phyloP scores from a whole-genome alignment of 805 yeast genomes.

The Saccharomyces cerevisiae region DNA sequence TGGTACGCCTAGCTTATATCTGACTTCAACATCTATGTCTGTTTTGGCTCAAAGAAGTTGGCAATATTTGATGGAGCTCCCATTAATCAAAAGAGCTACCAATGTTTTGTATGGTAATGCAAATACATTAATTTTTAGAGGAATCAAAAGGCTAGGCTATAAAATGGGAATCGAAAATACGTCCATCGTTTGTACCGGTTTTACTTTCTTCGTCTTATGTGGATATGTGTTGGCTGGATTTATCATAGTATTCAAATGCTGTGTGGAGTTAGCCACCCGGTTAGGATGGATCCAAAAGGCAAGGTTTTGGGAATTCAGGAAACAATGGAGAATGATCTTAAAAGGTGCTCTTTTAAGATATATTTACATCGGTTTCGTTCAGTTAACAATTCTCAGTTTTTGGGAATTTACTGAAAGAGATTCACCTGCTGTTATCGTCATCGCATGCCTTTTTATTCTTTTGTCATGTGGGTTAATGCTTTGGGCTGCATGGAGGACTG shows the following conservation, averaged over 20 bases:
- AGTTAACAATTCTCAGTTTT: conserved; percentile 64
- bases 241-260: conserved; percentile 46
- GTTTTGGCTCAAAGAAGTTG: conserved; percentile 58
- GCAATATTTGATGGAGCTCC: conserved; percentile 10
- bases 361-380: conserved; percentile 78
- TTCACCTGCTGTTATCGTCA: conserved; percentile 80
- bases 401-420: conserved; percentile 82
- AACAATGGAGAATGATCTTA: conserved; percentile 49
- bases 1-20: conserved; percentile 66
- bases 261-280: conserved; percentile 40
- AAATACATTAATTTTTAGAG: conserved; percentile 64
- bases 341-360: conserved; percentile 78
- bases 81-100: conserved; percentile 32
- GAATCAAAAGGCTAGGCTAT: conserved; percentile 75
- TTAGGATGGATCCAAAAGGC: conserved; percentile 43
- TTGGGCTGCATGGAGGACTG: conserved; percentile 60
- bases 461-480: conserved; percentile 51
- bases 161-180: conserved; percentile 72
- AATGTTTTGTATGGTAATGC: conserved; percentile 41
- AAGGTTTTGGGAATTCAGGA: conserved; percentile 42
- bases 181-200: conserved; percentile 76
- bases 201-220: conserved; percentile 73
- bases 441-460: conserved; percentile 65
- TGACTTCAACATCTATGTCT: conserved; percentile 52
- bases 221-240: conserved; percentile 63